These are phyloP conservation scores for Pyricularia pennisetigena DNA, from an alignment of 2,329 filamentous ascomycete genomes.

Conservation along the genomic window DNA sequence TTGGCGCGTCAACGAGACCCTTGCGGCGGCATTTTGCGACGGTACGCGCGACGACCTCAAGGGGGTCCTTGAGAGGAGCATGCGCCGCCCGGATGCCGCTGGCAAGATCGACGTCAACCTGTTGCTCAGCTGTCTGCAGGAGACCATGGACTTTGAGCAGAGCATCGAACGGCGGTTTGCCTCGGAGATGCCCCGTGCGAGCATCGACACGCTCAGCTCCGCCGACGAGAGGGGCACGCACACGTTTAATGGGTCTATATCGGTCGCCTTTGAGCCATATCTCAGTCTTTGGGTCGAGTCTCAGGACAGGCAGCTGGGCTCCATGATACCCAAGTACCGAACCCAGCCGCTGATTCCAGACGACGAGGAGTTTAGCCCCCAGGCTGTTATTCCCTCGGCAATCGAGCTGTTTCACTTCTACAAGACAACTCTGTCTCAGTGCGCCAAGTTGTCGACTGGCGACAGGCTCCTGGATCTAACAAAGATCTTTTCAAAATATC, in stretches of 20 bases:
- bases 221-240: constrained; percentile 41
- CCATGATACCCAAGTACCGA: constrained; percentile 80
- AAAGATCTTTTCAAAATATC: constrained; percentile 78
- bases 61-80: constrained; percentile 79
- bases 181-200: constrained; percentile 47
- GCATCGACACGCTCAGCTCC: constrained; percentile 82
- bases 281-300: constrained; percentile 95
- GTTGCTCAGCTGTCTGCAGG: constrained; percentile 78
- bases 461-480: constrained; percentile 76
- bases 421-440: constrained; percentile 84
- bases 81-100: constrained; percentile 61
- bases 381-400: constrained; percentile 84
- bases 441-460: constrained; percentile 91
- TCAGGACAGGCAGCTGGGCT: constrained; percentile 79
- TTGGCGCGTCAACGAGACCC: constrained; percentile 84
- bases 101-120: constrained; percentile 77
- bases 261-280: constrained; percentile 90
- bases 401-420: constrained; percentile 98
- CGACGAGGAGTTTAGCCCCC: constrained; percentile 87
- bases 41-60: constrained; percentile 94
- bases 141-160: constrained; percentile 96
- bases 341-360: constrained; percentile 67
- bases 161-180: constrained; percentile 77
- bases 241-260: constrained; percentile 83
- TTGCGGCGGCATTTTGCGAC: constrained; percentile 90